These are phyloP conservation scores for Narthecium ossifragum DNA, from an alignment of 106 monocot genomes.

Conservation along the genomic window DNA sequence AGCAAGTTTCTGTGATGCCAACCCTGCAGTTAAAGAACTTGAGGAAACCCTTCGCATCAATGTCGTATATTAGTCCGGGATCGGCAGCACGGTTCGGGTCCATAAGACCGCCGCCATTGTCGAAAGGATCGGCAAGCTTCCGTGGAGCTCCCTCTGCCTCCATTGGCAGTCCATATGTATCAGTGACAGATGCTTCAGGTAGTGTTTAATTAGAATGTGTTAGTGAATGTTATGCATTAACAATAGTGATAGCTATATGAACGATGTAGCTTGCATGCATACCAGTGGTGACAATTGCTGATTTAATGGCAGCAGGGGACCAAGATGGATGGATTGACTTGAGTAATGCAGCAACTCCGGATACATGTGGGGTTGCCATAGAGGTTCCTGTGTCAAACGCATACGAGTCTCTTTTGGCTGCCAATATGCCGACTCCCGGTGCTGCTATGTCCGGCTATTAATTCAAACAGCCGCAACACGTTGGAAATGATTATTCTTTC, in stretches of 20 bases:
- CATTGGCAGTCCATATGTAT: neutral
- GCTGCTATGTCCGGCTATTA: constrained; percentile 10
- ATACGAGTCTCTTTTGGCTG: neutral
- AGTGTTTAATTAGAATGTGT: neutral
- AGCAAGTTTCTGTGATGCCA: no score
- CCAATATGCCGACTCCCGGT: neutral
- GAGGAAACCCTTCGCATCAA: neutral
- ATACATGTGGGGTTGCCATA: neutral
- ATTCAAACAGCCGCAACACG: no score
- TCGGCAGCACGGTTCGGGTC: constrained; percentile 11
- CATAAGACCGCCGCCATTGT: constrained; percentile 20
- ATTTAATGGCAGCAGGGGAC: constrained; percentile 3
- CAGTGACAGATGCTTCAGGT: neutral
- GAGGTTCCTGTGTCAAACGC: neutral
- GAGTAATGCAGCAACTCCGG: neutral
- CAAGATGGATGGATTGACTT: neutral
- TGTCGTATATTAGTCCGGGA: constrained; percentile 24
- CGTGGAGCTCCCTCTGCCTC: neutral
- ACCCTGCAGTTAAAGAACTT: neutral
- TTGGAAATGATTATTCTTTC: neutral
- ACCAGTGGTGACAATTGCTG: constrained; percentile 6
- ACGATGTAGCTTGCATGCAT: neutral
- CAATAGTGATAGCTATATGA: neutral
- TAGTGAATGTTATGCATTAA: neutral
- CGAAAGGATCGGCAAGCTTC: constrained; percentile 14